A percentile compares a stretch with the other conserved stretches of the same genome.
Conservation (phyloP, 129 eudicot species). For the Centrapalus pauciflorus region DNA sequence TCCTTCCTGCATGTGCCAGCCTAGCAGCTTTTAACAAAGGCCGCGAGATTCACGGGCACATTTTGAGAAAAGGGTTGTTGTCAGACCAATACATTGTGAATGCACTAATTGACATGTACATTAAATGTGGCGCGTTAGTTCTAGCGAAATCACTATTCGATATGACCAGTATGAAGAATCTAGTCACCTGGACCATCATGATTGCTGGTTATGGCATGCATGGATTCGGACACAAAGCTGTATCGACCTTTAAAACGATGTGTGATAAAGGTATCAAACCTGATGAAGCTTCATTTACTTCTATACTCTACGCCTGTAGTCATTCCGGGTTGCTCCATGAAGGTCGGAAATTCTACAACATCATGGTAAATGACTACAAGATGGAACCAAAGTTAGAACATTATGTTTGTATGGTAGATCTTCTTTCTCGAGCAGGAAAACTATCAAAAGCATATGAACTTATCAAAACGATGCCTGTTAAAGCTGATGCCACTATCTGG, state of each 20-base stretch:
- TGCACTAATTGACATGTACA: constrained; percentile 65
- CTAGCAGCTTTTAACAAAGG: constrained; percentile 53
- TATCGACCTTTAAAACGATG: constrained; percentile 42
- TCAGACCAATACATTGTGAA: constrained; percentile 44
- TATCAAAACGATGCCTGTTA: constrained; percentile 36
- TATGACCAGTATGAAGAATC: constrained; percentile 28
- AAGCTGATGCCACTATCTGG: constrained; percentile 54
- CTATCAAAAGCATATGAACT: constrained; percentile 45
- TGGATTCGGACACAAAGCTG: constrained; percentile 58
- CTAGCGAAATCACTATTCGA: constrained; percentile 43
- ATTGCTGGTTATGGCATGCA: constrained; percentile 60
- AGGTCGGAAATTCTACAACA: constrained; percentile 48
- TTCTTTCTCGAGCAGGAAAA: constrained; percentile 51
- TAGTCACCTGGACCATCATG: constrained; percentile 60
- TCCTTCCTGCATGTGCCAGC: constrained; percentile 68
- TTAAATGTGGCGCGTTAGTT: constrained; percentile 49
- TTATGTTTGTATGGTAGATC: constrained; percentile 64
- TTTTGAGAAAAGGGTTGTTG: constrained; percentile 41
- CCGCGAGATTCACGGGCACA: constrained; percentile 43
- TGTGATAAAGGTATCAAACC: constrained; percentile 36
- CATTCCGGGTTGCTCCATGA: constrained; percentile 62
- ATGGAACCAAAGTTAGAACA: constrained; percentile 62
- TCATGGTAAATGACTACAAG: constrained; percentile 45
- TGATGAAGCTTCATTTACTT: constrained; percentile 39
- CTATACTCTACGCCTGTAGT: constrained; percentile 52